These are phyloP conservation scores for Penicillium verhagenii DNA, from an alignment of 495 filamentous ascomycete genomes.

Conservation along the genomic window DNA sequence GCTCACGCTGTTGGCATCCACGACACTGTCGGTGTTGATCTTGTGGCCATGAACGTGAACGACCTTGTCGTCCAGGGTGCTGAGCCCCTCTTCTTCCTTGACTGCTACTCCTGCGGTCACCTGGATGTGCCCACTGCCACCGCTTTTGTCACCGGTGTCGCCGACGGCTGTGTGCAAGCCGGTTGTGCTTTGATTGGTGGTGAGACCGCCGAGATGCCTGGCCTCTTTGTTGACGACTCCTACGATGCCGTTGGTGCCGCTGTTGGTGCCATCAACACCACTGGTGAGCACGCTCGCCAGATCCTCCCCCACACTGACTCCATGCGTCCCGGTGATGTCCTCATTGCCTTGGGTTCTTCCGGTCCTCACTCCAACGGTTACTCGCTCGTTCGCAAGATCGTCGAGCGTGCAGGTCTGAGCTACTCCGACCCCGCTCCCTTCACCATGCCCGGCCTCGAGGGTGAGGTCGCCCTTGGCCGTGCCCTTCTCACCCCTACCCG, in stretches of 20 bases:
- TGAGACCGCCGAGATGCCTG: conserved; percentile 97
- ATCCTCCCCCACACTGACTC: conserved; percentile 71
- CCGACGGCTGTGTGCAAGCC: conserved; percentile 75
- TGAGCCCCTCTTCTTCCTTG: conserved; percentile 89
- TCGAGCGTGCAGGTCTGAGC: conserved; percentile 65
- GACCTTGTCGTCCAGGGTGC: conserved; percentile 95
- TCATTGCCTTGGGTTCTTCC: conserved; percentile 78
- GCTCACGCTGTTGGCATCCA: conserved; percentile 86
- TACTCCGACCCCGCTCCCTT: conserved; percentile 77
- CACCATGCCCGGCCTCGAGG: conserved; percentile 45
- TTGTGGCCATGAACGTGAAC: conserved; percentile 99
- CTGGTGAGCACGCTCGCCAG: conserved; percentile 47
- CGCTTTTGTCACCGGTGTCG: conserved; percentile 83
- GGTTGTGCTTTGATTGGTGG: conserved; percentile 90
- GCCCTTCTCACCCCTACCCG: conserved; percentile 75
- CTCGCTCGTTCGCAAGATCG: conserved; percentile 85
- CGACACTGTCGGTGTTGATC: conserved; percentile 89
- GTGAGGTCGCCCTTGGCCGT: conserved; percentile 57
- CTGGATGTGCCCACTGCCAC: conserved; percentile 75
- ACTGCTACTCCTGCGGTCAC: conserved; percentile 90
- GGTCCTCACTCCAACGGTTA: conserved; percentile 95
- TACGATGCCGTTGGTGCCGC: conserved; percentile 91
- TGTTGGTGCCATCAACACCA: conserved; percentile 71
- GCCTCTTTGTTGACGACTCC: conserved; percentile 76
- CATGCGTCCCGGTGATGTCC: conserved; percentile 79